phyloP scores from a whole-genome alignment of 495 filamentous ascomycete species.

The Penicillium fimorum region DNA sequence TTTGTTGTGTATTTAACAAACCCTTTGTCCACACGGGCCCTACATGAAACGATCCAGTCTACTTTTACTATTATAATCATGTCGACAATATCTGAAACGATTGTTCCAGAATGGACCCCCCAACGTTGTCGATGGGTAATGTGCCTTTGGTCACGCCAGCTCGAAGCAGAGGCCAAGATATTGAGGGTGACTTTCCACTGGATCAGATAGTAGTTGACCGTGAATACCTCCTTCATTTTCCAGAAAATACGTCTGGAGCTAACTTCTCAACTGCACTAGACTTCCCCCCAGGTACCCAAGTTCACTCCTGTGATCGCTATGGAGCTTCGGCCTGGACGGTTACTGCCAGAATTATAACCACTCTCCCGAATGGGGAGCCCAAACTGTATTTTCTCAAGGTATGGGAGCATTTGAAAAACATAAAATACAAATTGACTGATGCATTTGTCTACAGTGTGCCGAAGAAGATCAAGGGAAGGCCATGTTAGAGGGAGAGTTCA shows the following conservation, averaged over 20 bases:
- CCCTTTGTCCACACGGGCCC: too few relatives aligned
- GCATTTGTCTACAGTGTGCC: not conserved
- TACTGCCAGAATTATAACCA: not conserved
- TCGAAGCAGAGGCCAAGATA: not conserved
- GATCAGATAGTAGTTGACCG: not conserved
- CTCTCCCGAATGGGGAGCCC: not conserved
- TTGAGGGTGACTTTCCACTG: not conserved
- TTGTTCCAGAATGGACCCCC: not conserved
- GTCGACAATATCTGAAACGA: not conserved
- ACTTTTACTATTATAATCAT: too few relatives aligned
- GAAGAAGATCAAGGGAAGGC: not conserved
- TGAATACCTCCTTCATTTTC: not conserved
- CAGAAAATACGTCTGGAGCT: not conserved
- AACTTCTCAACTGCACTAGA: not conserved
- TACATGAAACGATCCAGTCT: too few relatives aligned
- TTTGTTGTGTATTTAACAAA: too few relatives aligned
- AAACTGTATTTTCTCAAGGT: conserved; percentile 4
- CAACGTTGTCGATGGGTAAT: not conserved
- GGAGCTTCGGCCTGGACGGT: conserved; percentile 5
- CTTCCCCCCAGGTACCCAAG: not conserved
- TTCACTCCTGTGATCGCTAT: not conserved
- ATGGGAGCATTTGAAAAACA: not conserved
- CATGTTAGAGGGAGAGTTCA: conserved; percentile 2
- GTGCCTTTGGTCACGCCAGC: not conserved
- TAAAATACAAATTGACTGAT: not conserved